Evolutionary conservation across 192 early-diverging fungal species (phyloP).

Genomic region (Chytriomyces sp.): DNA sequence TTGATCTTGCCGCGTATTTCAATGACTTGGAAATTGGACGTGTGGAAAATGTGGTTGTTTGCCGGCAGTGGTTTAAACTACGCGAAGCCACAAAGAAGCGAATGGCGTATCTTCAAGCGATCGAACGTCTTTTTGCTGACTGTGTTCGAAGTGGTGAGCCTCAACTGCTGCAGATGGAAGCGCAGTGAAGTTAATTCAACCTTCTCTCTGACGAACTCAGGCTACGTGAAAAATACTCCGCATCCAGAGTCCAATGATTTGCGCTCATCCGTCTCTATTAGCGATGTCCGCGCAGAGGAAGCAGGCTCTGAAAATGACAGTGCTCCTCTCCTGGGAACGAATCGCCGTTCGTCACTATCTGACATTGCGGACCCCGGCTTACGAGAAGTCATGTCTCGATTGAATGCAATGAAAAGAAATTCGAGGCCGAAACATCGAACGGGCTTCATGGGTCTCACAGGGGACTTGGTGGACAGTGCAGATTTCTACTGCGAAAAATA

Average conservation of each 20-base stretch:
- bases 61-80: slow-evolving; percentile 59
- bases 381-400: slow-evolving; percentile 46
- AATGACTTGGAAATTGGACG: slow-evolving; percentile 53
- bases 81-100: slow-evolving; percentile 52
- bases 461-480: slow-evolving; percentile 50
- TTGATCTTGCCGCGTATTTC: slow-evolving; percentile 58
- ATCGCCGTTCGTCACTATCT: slow-evolving; percentile 35
- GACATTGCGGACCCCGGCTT: slow-evolving; percentile 38
- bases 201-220: too few relatives aligned
- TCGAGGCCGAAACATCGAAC: slow-evolving; percentile 50
- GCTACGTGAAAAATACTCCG: not conserved
- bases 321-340: slow-evolving; percentile 13
- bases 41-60: slow-evolving; percentile 62
- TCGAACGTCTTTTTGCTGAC: slow-evolving; percentile 49
- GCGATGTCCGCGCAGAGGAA: not conserved
- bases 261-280: not conserved
- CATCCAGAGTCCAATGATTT: not conserved
- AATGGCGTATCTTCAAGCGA: slow-evolving; percentile 44
- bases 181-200: not conserved
- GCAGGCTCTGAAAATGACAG: not conserved
- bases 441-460: slow-evolving; percentile 54
- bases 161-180: not conserved
- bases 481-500: slow-evolving; percentile 49
- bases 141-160: slow-evolving; percentile 6
- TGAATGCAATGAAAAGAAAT: slow-evolving; percentile 41